Evolutionary conservation across 176 grass and related monocot genomes (phyloP).

Genomic region (Stipa capillata): DNA sequence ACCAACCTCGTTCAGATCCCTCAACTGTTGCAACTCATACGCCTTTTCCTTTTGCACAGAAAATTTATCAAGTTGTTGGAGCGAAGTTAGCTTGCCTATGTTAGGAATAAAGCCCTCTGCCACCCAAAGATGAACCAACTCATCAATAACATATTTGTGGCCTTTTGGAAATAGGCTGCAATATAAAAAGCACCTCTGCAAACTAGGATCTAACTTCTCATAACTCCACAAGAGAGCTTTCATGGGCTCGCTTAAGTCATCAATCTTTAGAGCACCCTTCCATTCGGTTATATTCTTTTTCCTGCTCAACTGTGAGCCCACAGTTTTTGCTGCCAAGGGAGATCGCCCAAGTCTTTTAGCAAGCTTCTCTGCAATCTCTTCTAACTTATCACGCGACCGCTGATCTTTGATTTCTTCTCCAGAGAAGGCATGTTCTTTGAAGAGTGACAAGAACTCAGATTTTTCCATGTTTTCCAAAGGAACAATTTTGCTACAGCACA

Average conservation of each 20-base stretch:
- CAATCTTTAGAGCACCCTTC: not conserved
- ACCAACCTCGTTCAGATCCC: not conserved
- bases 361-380: not conserved
- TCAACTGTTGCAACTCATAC: not conserved
- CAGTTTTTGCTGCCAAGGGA: conserved; percentile 7
- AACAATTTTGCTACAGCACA: not conserved
- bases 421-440: not conserved
- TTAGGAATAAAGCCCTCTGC: not conserved
- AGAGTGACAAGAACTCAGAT: not conserved
- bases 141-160: accelerated
- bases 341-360: not conserved
- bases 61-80: not conserved
- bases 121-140: not conserved
- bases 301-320: not conserved
- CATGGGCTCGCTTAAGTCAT: not conserved
- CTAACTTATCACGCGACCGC: not conserved
- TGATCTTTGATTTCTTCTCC: not conserved
- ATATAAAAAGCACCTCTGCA: conserved; percentile 3
- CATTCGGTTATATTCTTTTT: not conserved
- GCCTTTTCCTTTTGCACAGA: not conserved
- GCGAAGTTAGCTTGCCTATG: conserved; percentile 5
- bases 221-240: conserved; percentile 4
- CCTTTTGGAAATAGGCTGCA: conserved; percentile 11
- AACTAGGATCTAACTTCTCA: not conserved
- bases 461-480: not conserved